Evolutionary conservation across 179 eudicot species (phyloP), one percentile per base, ranked within the genome.

Genomic region (Nepenthes alata): DNA sequence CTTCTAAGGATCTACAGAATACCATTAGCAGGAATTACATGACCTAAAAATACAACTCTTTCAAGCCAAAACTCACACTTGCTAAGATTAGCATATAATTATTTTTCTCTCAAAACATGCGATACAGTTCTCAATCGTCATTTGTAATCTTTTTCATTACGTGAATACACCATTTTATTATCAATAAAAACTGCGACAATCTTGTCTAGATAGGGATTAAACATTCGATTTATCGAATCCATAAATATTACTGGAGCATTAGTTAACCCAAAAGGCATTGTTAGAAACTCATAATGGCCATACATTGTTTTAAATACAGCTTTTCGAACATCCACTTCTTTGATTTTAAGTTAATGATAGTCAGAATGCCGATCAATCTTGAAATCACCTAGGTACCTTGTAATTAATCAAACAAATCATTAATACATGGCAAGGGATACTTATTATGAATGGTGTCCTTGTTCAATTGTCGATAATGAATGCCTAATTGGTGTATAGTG

Each of bases 61-160:
- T 58, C 25, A 3, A 58, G 9, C 61, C 61, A 15, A 13, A 58
- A 37, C 47, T 58, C 49, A 58, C 61, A 58, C 48, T 39, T 58
- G 2, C 7, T 9, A 7, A 39, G 5, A 11, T 58, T 58, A 13
- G 15, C 61, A 37, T 11, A 58, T 6, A 37, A 15, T 9, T 39
- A 3, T 7, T 58, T n/a, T 0, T 58, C 48, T 4, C 45, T 41
- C 8, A 41, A 7, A 41, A 41, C 2, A 4, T 41, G 8, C 45
- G 8, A 41, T 41, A 0, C 45, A 4, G 0, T 4, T 41, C 45
- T 41, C 45, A 41, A 41, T 4, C 8, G 45, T 41, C 45, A 4
- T 41, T 41, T 41, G 8, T 41, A 7, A 4, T 4, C 45, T 41
- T 41, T 7, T 41, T 41, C 8, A 41, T 4, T 41, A 4, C 45